These are phyloP conservation scores for Chaetoceros tenuissimus DNA, from an alignment of 108 stramenopile species.

Conservation along the genomic window DNA sequence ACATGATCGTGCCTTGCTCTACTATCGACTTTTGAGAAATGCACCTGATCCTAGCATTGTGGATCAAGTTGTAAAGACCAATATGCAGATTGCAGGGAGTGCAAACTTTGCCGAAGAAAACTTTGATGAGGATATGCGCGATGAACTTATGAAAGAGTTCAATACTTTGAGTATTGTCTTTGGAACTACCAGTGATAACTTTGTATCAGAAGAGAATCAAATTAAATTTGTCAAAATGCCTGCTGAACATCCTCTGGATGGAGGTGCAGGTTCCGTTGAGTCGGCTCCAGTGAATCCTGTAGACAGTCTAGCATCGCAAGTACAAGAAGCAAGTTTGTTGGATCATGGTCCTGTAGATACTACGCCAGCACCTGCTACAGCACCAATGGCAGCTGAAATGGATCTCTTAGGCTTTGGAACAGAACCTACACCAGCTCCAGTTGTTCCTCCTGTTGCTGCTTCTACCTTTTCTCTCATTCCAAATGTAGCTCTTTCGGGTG, in stretches of 20 bases:
- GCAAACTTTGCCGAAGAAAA: conserved; percentile 77
- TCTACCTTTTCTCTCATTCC: conserved; percentile 33
- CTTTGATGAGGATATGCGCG: conserved; percentile 49
- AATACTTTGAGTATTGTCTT: conserved; percentile 94
- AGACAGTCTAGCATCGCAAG: conserved; percentile 6
- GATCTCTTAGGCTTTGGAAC: conserved; percentile 73
- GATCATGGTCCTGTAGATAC: conserved; percentile 8
- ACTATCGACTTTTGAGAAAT: conserved; percentile 88
- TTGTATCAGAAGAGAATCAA: conserved; percentile 78
- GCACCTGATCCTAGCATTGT: conserved; percentile 73
- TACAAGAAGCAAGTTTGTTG: conserved; percentile 4
- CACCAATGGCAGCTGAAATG: conserved; percentile 9
- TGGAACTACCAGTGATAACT: conserved; percentile 83
- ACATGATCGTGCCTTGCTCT: conserved; percentile 96
- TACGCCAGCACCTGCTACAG: conserved; percentile 9
- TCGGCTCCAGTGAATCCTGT: conserved; percentile 7
- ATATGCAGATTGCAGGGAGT: conserved; percentile 23
- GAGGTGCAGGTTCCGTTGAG: not conserved
- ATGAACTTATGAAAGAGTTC: conserved; percentile 87
- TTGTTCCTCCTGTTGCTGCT: conserved; percentile 17
- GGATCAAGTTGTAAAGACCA: conserved; percentile 49
- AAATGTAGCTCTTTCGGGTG: conserved; percentile 55
- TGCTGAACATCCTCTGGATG: conserved; percentile 61
- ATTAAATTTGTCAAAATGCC: conserved; percentile 67
- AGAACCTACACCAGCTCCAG: conserved; percentile 27